These are phyloP conservation scores for Neurospora cerealis DNA, from an alignment of 495 filamentous ascomycete species.

Conservation along the genomic window DNA sequence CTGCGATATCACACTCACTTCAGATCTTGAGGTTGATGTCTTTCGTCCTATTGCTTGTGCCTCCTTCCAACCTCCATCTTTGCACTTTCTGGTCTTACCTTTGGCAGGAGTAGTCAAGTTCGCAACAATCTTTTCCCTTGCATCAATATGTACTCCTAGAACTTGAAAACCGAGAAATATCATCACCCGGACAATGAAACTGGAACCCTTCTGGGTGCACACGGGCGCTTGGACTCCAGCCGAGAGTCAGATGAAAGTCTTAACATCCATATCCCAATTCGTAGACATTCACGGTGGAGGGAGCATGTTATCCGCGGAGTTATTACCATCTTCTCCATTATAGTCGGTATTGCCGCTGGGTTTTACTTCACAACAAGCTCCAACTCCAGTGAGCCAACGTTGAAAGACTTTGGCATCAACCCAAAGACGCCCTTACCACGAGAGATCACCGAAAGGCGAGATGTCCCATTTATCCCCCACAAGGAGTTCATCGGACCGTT, in stretches of 20 bases:
- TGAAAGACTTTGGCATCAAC: neutral
- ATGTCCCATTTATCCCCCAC: neutral
- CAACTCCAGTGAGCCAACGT: neutral
- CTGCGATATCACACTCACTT: too few relatives aligned
- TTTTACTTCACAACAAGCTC: neutral
- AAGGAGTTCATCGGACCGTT: slow-evolving; percentile 1
- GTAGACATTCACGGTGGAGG: neutral
- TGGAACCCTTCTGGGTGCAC: neutral
- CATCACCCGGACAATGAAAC: neutral
- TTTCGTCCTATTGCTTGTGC: too few relatives aligned
- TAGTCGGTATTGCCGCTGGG: neutral
- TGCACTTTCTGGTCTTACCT: neutral
- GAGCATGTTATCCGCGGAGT: neutral
- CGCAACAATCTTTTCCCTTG: neutral
- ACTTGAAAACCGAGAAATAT: neutral
- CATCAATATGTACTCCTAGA: neutral
- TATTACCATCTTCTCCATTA: neutral
- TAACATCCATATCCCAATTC: neutral
- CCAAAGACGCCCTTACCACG: neutral
- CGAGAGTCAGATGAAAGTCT: neutral
- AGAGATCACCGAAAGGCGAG: neutral
- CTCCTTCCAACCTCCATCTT: too few relatives aligned
- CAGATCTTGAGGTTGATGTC: too few relatives aligned
- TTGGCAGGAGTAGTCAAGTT: neutral
- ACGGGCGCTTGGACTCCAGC: neutral